phyloP scores from a whole-genome alignment of 139 green algal genomes.

The Coccomyxa sp. region DNA sequence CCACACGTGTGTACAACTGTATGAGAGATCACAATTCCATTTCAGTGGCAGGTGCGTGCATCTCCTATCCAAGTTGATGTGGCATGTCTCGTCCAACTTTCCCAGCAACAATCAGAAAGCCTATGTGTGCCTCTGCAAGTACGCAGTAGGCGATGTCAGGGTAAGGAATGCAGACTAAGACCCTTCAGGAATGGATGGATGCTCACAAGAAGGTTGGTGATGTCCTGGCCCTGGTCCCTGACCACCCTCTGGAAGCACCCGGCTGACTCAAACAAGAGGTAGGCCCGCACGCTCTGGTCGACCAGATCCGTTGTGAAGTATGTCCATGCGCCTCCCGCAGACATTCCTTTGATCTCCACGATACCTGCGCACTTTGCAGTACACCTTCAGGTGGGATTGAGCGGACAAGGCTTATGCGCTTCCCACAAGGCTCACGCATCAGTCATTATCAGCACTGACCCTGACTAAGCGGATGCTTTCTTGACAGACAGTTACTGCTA shows the following conservation, averaged over 20 bases:
- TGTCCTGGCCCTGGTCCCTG: background rate
- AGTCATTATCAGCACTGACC: too few relatives aligned
- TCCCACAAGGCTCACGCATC: too few relatives aligned
- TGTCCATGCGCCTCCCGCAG: background rate
- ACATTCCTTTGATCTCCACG: background rate
- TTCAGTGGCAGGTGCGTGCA: background rate
- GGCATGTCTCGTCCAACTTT: background rate
- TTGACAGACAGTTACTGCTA: too few relatives aligned
- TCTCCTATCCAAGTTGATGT: background rate
- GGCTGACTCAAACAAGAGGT: slow-evolving; percentile 4
- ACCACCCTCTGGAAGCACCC: slow-evolving; percentile 4
- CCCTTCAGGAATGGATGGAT: too few relatives aligned
- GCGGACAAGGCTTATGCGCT: too few relatives aligned
- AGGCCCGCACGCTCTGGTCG: slow-evolving; percentile 3
- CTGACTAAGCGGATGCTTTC: too few relatives aligned
- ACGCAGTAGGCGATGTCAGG: background rate
- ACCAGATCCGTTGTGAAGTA: slow-evolving; percentile 2
- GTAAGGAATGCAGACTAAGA: background rate
- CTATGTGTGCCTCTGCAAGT: background rate
- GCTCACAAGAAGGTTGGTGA: slow-evolving; percentile 6
- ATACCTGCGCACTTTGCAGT: too few relatives aligned
- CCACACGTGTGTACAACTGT: too few relatives aligned
- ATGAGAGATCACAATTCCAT: too few relatives aligned
- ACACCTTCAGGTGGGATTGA: too few relatives aligned
- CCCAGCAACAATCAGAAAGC: background rate